phyloP scores from a whole-genome alignment of 441 rosid species.

The Erodium trifolium region DNA sequence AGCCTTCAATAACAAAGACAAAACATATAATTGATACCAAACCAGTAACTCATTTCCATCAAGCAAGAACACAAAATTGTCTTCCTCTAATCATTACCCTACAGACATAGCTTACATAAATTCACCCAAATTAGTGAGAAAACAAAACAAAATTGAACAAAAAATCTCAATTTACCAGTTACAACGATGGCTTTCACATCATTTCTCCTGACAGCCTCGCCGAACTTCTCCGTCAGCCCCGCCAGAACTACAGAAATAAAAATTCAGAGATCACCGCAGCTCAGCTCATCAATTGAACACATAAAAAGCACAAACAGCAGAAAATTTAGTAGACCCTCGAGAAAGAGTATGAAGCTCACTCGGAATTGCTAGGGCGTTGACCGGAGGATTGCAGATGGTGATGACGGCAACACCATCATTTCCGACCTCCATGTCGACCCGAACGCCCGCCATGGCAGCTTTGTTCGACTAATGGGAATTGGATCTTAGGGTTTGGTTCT shows the following conservation, averaged over 20 bases:
- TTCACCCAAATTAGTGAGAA: background rate
- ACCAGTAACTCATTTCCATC: slow-evolving; percentile 4
- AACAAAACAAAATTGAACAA: background rate
- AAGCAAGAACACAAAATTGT: slow-evolving; percentile 3
- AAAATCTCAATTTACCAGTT: slow-evolving; percentile 40
- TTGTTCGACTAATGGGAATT: background rate
- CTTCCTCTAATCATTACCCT: background rate
- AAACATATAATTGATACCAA: background rate
- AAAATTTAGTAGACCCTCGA: background rate
- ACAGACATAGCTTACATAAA: background rate
- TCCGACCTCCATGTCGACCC: slow-evolving; percentile 63
- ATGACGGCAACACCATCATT: slow-evolving; percentile 83
- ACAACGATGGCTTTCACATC: slow-evolving; percentile 83
- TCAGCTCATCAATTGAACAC: background rate
- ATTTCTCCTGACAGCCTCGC: slow-evolving; percentile 50
- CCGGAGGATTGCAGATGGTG: slow-evolving; percentile 83
- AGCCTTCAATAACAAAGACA: slow-evolving; percentile 43
- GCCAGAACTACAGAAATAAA: slow-evolving; percentile 37
- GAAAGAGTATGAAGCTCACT: slow-evolving; percentile 29
- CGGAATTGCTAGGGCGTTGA: slow-evolving; percentile 68
- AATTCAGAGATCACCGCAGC: slow-evolving; percentile 4
- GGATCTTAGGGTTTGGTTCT: background rate
- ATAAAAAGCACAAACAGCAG: background rate
- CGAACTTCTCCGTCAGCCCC: slow-evolving; percentile 63
- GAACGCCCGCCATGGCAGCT: slow-evolving; percentile 41